Evolutionary conservation across 164 flowering plant genomes (phyloP), one percentile per base, ranked within the genome.

Genomic region (Akebia trifoliata): DNA sequence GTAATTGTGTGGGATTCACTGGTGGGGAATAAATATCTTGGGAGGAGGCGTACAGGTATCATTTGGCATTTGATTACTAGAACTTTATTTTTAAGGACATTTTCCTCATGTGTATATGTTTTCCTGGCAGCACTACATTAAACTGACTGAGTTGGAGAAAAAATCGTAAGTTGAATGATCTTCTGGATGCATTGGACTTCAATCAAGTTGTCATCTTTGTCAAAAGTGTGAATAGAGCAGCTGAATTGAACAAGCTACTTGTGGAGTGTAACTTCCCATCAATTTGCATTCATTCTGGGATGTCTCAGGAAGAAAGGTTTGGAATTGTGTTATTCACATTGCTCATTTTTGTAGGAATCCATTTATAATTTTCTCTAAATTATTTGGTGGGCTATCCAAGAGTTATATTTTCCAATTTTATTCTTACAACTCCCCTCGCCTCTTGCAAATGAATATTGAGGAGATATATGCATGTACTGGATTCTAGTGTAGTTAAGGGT

Each of bases 141-240:
- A 93, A 73, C 69, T 93, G 76, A 83, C 69, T 24, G 99, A 93
- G 72, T 46, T 77, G 73, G 99, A 93, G 77, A 94, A 94, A 59
- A 94, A 94, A 37, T 85, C n/a, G 95, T 61, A 94, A 90, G 86
- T 65, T 94, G 82, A 93, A 93, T 70, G 99, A 93, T 61, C 96
- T 93, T 8, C 88, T 93, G 29, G 97, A 90, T 78, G 99, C 97
- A n/a, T 66, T 93, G 87, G 99, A 93, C 72, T 93, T 93, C 79
- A 93, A 93, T 62, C 99, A 93, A 79, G 96, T 93, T 57, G 99
- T 93, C 24, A 93, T 90, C 50, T 93, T 93, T 38, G 99, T 90
- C 57, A 90, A 90, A 70, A 93, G 99, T 69, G 97, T 93, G 36
- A 90, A 50, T 61, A 78, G 99, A 70, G 99, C 99, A n/a, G n/a